Evolutionary conservation across 2,329 filamentous ascomycete species (phyloP), one percentile per base, ranked within the genome.

Genomic region (Incumbomyces delicatus): DNA sequence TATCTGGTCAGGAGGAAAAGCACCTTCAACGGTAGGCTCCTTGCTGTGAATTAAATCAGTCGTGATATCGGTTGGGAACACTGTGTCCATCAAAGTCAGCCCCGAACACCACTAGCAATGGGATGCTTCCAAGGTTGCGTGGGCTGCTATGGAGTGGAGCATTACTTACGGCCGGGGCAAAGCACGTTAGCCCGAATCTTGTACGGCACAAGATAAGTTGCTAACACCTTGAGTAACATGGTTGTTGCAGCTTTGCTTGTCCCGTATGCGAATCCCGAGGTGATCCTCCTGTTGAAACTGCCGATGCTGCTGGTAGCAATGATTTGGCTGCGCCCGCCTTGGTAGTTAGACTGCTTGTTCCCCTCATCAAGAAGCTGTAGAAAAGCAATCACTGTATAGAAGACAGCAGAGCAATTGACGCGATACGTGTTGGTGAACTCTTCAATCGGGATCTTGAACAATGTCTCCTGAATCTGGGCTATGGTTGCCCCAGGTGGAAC

Each of bases 191-290:
- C n/a, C n/a, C n/a, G n/a, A n/a, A n/a, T n/a, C n/a, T n/a, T n/a
- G n/a, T 43, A 33, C 30, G 54, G 44, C 54, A 61, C n/a, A 53
- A 67, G 50, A 62, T 50, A 53, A 2, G 71, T 75, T 0, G 68
- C 60, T 16, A 75, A 59, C 58, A 66, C 63, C 59, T 76, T 76
- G 27, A 71, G 64, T 47, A 76, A 51, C 51, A 73, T 69, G 1
- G 64, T 73, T 3, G 64, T 61, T 0, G 65, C 71, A 1, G 71
- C 68, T 54, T 76, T 76, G 40, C 66, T 67, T 2, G 63, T 51
- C 13, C 61, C 66, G 55, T 74, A 74, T 1, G 70, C 66, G 49
- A 66, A 66, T 32, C 64, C 63, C 18, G 57, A 58, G 0, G 60
- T 55, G 10, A 65, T 58, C 6, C 53, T 52, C 5, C 69, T 59